These are phyloP conservation scores for Tetracladium maxilliforme DNA, from an alignment of 2,329 filamentous ascomycete species.

Conservation along the genomic window DNA sequence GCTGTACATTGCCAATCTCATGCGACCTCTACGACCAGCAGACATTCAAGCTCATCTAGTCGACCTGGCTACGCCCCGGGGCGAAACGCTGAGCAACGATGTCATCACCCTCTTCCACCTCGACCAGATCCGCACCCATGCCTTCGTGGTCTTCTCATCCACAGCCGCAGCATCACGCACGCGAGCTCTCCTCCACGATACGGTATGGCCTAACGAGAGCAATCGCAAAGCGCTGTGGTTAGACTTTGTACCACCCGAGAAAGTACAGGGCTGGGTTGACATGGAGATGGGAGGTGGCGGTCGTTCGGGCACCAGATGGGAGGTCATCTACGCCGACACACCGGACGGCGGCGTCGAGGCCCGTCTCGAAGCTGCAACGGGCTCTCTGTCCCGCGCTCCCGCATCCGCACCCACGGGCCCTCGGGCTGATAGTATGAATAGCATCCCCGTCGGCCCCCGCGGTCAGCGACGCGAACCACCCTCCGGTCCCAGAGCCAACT, in stretches of 20 bases:
- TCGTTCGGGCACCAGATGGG: constrained; percentile 41
- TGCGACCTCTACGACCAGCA: constrained; percentile 64
- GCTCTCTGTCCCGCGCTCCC: no score
- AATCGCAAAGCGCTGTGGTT: constrained; percentile 74
- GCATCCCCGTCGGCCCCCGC: no score
- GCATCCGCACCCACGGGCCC: no score
- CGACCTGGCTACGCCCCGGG: constrained; percentile 48
- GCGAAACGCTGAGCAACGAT: constrained; percentile 31
- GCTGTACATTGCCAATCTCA: constrained; percentile 81
- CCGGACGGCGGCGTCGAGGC: constrained; percentile 39
- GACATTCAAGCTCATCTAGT: constrained; percentile 55
- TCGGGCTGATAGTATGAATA: no score
- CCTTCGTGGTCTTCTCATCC: constrained; percentile 60
- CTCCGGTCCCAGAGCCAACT: no score
- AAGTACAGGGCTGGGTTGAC: constrained; percentile 59
- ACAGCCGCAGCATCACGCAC: constrained; percentile 61
- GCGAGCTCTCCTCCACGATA: constrained; percentile 60
- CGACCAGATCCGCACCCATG: constrained; percentile 77
- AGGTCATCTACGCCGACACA: constrained; percentile 53
- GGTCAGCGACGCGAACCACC: no score
- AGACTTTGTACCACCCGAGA: constrained; percentile 74
- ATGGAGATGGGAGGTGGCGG: constrained; percentile 40
- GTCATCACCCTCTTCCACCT: constrained; percentile 59
- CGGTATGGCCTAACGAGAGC: constrained; percentile 76
- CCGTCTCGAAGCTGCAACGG: constrained; percentile 38